phyloP scores from a whole-genome alignment of 371 early-diverging fungal species.

The Apophysomyces trapeziformis region DNA sequence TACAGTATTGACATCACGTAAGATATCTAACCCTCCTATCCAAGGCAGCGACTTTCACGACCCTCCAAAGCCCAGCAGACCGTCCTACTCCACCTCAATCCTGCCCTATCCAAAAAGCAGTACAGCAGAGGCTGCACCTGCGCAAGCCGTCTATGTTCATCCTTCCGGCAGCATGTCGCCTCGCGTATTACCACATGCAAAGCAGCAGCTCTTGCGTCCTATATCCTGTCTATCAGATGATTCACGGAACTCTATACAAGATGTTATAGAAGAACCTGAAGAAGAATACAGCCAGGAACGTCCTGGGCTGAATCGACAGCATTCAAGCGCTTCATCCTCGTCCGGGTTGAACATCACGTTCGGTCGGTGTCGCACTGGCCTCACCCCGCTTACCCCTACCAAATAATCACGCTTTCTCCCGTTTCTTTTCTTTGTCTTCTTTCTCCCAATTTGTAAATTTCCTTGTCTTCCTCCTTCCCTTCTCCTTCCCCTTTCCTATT shows the following conservation, averaged over 20 bases:
- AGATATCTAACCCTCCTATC: not conserved
- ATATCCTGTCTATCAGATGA: constrained; percentile 26
- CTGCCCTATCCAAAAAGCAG: constrained; percentile 10
- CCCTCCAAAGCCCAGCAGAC: not conserved
- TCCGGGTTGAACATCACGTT: constrained; percentile 31
- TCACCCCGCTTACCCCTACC: constrained; percentile 9
- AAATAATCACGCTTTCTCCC: not conserved
- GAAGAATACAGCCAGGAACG: constrained; percentile 13
- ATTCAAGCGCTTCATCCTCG: constrained; percentile 27
- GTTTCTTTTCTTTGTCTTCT: too few relatives aligned
- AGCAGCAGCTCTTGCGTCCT: constrained; percentile 11
- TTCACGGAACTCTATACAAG: constrained; percentile 3
- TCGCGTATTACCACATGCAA: constrained; percentile 10
- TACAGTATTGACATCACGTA: not conserved
- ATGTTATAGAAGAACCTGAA: constrained; percentile 21
- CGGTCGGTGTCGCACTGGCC: constrained; percentile 18
- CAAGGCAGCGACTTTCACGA: not conserved
- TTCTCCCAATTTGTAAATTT: constrained; percentile 6
- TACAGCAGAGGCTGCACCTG: constrained; percentile 8
- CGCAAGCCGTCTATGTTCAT: constrained; percentile 5
- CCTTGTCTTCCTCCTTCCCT: too few relatives aligned
- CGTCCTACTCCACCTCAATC: constrained; percentile 22
- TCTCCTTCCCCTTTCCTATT: not conserved
- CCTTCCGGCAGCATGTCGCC: constrained; percentile 1
- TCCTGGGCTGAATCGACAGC: constrained; percentile 21